Evolutionary conservation across 2,329 filamentous ascomycete species (phyloP), one percentile per base, ranked within the genome.

Genomic region (Elsinoe batatas): DNA sequence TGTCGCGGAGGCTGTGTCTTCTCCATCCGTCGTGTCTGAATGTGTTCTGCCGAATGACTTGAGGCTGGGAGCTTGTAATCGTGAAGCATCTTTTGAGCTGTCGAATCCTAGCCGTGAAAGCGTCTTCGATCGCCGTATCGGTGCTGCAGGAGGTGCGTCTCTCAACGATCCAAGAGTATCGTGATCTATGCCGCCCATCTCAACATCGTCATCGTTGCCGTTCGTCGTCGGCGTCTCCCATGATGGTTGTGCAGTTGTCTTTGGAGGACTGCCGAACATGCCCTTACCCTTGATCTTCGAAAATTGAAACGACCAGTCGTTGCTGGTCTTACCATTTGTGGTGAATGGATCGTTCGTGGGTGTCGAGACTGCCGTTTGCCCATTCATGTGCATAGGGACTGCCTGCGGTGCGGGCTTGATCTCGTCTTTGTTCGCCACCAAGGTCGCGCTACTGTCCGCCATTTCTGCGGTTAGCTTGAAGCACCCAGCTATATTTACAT

Each of bases 401-500:
- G 53, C 22, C 36, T 55, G 53, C 15, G 53, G 15, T 2, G 38
- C 13, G 2, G 13, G 15, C 7, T 44, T n/a, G 7, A 15, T 8
- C 11, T 55, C 53, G 3, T 47, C 42, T 22, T 30, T 30, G 26
- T 30, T 30, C 4, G 26, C 7, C 26, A 30, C 26, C 53, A 44
- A 61, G 51, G 64, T 60, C 59, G 65, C 68, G 49, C 77, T 69
- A 22, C 74, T 71, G 54, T 42, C 32, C 30, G 79, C 70, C 70
- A 87, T 78, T 60, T 87, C 83, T 18, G 79, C 73, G 13, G 79
- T 88, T 63, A 86, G 73, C 67, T 84, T 89, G 73, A 95, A 98
- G 59, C 96, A 87, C 64, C 94, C 95, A 22, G 84, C 80, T 8
- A 93, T 83, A 56, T 87, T 83, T 55, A 97, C 79, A 61, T 83